These are phyloP conservation scores for Pseudonitzschia pungens DNA, from an alignment of 108 stramenopile species.

Conservation along the genomic window DNA sequence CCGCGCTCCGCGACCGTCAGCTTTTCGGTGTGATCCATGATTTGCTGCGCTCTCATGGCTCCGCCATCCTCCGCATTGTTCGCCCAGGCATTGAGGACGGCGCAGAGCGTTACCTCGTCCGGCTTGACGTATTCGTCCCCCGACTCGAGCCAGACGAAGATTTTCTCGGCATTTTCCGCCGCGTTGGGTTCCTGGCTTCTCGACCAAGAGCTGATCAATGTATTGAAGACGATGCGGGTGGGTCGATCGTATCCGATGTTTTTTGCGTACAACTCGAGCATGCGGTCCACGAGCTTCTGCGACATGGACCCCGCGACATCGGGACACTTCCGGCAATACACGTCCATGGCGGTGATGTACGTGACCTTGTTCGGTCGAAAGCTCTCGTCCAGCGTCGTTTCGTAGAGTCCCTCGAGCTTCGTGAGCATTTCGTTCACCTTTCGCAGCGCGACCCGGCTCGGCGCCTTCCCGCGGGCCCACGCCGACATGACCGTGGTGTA, in stretches of 20 bases:
- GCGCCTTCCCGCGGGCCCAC: constrained; percentile 55
- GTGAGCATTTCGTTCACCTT: constrained; percentile 54
- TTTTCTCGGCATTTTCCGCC: constrained; percentile 53
- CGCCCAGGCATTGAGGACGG: constrained; percentile 72
- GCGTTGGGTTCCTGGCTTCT: constrained; percentile 46
- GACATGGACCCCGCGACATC: constrained; percentile 45
- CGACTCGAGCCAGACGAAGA: constrained; percentile 73
- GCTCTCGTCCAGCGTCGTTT: constrained; percentile 28
- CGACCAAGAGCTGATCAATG: constrained; percentile 68
- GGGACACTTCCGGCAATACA: constrained; percentile 33
- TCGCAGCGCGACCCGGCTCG: constrained; percentile 31
- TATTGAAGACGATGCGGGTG: constrained; percentile 65
- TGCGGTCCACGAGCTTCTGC: constrained; percentile 68
- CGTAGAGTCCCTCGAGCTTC: constrained; percentile 46
- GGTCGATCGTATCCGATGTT: constrained; percentile 56
- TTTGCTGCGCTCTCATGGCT: constrained; percentile 68
- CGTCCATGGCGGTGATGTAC: constrained; percentile 51
- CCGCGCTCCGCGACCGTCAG: constrained; percentile 41
- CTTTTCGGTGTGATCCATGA: constrained; percentile 67
- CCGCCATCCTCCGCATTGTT: constrained; percentile 62
- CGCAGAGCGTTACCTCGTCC: constrained; percentile 67
- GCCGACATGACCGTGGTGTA: constrained; percentile 45
- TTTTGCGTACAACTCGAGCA: constrained; percentile 63
- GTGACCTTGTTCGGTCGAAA: constrained; percentile 48
- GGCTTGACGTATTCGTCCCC: constrained; percentile 61